A percentile compares a stretch with the other conserved stretches of the same genome.
Conservation (phyloP, 139 green algal genomes). For the Micractinium conductrix region DNA sequence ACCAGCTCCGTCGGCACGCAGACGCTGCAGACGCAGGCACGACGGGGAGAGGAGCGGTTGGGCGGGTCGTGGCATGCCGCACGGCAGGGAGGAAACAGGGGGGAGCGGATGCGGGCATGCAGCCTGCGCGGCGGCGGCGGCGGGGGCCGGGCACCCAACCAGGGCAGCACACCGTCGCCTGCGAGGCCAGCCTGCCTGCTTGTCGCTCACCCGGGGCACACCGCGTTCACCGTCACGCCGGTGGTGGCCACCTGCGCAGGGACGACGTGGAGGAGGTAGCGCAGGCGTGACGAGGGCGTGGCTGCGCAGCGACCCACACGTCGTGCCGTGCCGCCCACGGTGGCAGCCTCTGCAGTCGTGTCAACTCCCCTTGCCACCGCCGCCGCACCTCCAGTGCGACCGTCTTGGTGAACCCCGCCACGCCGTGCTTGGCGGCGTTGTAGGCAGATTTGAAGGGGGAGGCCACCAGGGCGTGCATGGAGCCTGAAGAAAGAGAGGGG, state of each 20-base stretch:
- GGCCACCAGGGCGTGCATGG: conserved; percentile 86
- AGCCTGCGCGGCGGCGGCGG: not conserved
- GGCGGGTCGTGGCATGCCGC: too few relatives aligned
- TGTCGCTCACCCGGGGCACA: conserved; percentile 38
- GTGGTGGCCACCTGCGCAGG: conserved; percentile 50
- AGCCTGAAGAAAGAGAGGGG: conserved; percentile 36
- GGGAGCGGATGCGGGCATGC: not conserved
- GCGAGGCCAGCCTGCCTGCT: not conserved
- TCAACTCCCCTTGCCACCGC: not conserved
- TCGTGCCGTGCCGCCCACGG: not conserved
- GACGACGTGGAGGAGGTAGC: not conserved
- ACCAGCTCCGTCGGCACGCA: conserved; percentile 75
- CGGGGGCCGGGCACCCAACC: not conserved
- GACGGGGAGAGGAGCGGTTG: not conserved
- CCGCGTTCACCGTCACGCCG: conserved; percentile 55
- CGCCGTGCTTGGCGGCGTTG: conserved; percentile 92
- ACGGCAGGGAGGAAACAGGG: not conserved
- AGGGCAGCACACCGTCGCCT: not conserved
- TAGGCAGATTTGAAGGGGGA: conserved; percentile 93
- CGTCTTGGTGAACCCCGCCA: conserved; percentile 86
- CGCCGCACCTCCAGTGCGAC: conserved; percentile 72
- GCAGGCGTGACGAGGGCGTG: not conserved
- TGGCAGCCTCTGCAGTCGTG: not conserved
- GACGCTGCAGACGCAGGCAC: not conserved
- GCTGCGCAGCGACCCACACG: not conserved